These are phyloP conservation scores for Podospora pseudopauciseta DNA, from an alignment of 495 filamentous ascomycete species.

Conservation along the genomic window DNA sequence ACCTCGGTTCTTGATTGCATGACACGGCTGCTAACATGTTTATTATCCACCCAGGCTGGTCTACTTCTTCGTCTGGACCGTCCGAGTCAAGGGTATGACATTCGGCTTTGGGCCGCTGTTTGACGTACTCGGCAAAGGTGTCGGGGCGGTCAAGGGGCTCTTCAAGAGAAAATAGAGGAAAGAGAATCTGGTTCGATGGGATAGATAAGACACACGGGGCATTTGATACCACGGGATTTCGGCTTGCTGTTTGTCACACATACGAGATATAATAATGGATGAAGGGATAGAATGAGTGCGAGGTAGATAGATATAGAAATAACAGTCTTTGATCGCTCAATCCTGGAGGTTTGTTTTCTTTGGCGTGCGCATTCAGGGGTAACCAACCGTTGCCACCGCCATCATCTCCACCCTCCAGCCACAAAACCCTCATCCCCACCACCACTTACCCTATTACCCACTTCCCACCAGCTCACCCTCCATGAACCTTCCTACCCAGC, in stretches of 20 bases:
- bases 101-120: constrained; percentile 58
- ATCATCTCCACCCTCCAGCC: neutral
- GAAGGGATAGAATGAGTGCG: neutral
- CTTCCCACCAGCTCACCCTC: neutral
- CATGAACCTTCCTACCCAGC: neutral
- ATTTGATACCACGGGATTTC: neutral
- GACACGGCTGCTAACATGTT: neutral
- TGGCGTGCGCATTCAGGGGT: neutral
- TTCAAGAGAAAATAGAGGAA: constrained; percentile 9
- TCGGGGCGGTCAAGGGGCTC: constrained; percentile 18
- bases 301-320: neutral
- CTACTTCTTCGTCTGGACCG: constrained; percentile 81
- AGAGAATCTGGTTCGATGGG: neutral
- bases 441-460: neutral
- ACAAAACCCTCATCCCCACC: constrained; percentile 3
- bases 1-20: neutral
- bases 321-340: neutral
- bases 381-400: neutral
- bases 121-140: constrained; percentile 5
- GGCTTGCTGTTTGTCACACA: neutral
- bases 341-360: neutral
- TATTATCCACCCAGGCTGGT: constrained; percentile 46
- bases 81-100: constrained; percentile 67
- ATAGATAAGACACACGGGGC: neutral
- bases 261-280: neutral